These are phyloP conservation scores for Ananas comosus DNA, from an alignment of 176 grass and related monocot genomes.

Conservation along the genomic window DNA sequence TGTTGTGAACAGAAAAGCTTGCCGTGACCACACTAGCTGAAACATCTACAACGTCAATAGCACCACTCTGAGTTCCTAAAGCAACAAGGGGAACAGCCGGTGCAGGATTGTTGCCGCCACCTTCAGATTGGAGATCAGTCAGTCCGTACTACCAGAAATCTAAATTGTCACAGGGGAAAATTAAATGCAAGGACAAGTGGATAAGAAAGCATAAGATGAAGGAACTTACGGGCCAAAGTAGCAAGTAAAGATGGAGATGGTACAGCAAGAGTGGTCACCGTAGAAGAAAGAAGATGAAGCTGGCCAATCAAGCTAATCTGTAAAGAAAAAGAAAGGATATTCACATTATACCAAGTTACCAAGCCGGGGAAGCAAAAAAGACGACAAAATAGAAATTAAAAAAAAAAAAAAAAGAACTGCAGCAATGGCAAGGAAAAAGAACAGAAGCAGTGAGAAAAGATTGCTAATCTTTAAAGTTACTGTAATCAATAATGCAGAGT, in stretches of 20 bases:
- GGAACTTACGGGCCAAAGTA: slow-evolving; percentile 80
- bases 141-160: neutral
- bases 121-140: slow-evolving; percentile 41
- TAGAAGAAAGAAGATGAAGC: slow-evolving; percentile 99
- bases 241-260: slow-evolving; percentile 96
- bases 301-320: slow-evolving; percentile 95
- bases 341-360: neutral
- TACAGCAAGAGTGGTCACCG: slow-evolving; percentile 90
- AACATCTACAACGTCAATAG: slow-evolving; percentile 84
- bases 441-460: neutral
- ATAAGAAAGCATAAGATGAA: slow-evolving; percentile 12
- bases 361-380: neutral
- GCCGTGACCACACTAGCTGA: slow-evolving; percentile 70
- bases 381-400: neutral
- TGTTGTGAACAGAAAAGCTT: slow-evolving; percentile 87
- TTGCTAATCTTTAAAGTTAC: neutral
- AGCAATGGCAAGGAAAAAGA: neutral
- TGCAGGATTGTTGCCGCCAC: slow-evolving; percentile 96
- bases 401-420: neutral
- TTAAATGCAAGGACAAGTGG: neutral
- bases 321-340: slow-evolving; percentile 19
- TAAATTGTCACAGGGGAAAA: neutral
- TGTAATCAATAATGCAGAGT: too few species aligned
- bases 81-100: slow-evolving; percentile 97
- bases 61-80: slow-evolving; percentile 83